A percentile compares a stretch with the other conserved stretches of the same genome.
Evolutionary conservation across 1,284 basidiomycete genomes (phyloP).

Genomic region (Rhodotorula sp.): DNA sequence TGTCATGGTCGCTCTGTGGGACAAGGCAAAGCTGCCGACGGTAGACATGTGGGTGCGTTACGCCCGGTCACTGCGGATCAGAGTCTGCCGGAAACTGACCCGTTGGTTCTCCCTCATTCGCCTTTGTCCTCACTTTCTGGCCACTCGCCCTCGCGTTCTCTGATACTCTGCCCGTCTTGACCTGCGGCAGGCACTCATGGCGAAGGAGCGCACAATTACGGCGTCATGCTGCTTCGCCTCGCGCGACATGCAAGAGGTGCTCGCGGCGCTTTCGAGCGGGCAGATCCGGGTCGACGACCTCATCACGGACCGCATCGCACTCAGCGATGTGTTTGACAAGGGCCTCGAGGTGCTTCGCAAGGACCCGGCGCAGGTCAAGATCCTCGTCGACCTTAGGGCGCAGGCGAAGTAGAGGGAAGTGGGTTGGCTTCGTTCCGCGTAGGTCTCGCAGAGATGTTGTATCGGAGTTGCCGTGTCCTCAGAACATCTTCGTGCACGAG

Average conservation of each 20-base stretch:
- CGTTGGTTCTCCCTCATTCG: neutral
- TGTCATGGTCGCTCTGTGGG: conserved; percentile 49
- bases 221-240: conserved; percentile 46
- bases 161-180: neutral
- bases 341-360: conserved; percentile 48
- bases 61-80: neutral
- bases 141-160: too few relatives aligned
- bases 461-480: too few relatives aligned
- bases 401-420: neutral
- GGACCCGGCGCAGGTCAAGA: conserved; percentile 46
- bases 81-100: neutral
- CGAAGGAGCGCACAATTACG: conserved; percentile 46
- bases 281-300: conserved; percentile 46
- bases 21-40: conserved; percentile 31
- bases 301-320: conserved; percentile 48
- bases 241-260: conserved; percentile 47
- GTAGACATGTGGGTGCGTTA: conserved; percentile 44
- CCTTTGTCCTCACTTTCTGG: too few relatives aligned
- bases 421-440: too few relatives aligned
- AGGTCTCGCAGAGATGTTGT: too few relatives aligned
- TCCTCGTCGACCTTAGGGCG: conserved; percentile 23
- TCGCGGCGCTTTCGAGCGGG: conserved; percentile 47
- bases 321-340: conserved; percentile 50
- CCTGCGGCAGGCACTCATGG: conserved; percentile 33
- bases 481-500: too few relatives aligned